Evolutionary conservation across 2,329 filamentous ascomycete species (phyloP).

Genomic region (Xylariaceae sp.): DNA sequence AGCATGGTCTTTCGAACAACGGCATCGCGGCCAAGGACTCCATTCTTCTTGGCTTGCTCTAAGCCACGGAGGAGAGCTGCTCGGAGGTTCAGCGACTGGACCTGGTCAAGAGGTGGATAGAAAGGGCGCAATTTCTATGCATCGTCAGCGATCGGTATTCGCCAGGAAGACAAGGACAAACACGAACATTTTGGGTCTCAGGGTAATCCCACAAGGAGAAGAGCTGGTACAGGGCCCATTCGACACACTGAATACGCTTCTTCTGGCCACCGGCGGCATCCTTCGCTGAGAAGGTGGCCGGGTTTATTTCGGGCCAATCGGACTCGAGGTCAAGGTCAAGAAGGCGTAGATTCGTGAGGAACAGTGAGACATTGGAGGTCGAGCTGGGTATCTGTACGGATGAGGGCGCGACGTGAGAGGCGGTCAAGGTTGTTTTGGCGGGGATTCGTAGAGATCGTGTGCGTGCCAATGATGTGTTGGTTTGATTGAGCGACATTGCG

Average conservation of each 20-base stretch:
- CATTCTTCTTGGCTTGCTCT: conserved; percentile 86
- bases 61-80: conserved; percentile 80
- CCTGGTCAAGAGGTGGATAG: conserved; percentile 86
- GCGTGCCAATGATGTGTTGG: conserved; percentile 37
- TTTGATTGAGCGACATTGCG: conserved; percentile 37
- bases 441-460: conserved; percentile 34
- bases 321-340: conserved; percentile 74
- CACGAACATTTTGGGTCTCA: conserved; percentile 69
- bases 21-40: conserved; percentile 75
- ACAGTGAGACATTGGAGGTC: conserved; percentile 62
- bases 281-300: conserved; percentile 68
- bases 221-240: conserved; percentile 90
- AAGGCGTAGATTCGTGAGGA: conserved; percentile 82
- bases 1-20: conserved; percentile 92
- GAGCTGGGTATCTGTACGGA: conserved; percentile 36
- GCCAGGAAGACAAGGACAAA: neutral
- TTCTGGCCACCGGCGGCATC: conserved; percentile 75
- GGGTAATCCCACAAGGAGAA: conserved; percentile 82
- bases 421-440: conserved; percentile 35
- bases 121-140: conserved; percentile 81
- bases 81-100: conserved; percentile 89
- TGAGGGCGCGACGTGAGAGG: conserved; percentile 25
- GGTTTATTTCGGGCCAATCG: conserved; percentile 80
- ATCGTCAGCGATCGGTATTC: conserved; percentile 8
- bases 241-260: conserved; percentile 77